A percentile compares a stretch with the other conserved stretches of the same genome.
Conservation (phyloP, 768 basidiomycete genomes). For the Astraeus odoratus region DNA sequence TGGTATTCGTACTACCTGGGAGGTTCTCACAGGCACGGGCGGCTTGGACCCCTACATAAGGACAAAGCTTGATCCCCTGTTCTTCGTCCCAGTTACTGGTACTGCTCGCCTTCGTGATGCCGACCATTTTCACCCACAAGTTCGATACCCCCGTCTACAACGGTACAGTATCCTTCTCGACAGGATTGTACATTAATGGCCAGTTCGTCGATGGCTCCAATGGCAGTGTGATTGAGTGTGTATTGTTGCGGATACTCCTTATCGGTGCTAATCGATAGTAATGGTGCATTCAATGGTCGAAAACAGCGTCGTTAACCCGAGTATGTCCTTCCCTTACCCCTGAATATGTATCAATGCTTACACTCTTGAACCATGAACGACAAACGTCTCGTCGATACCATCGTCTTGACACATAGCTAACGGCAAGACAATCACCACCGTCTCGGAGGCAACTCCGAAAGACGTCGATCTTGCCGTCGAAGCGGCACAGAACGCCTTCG, state of each 20-base stretch:
- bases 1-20: too few relatives aligned
- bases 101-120: conserved; percentile 18
- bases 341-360: too few relatives aligned
- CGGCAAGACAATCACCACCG: conserved; percentile 52
- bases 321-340: conserved; percentile 20
- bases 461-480: conserved; percentile 76
- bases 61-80: too few relatives aligned
- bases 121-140: conserved; percentile 32
- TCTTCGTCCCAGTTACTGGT: too few relatives aligned
- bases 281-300: background rate
- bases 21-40: too few relatives aligned
- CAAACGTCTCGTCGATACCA: background rate
- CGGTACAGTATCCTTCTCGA: conserved; percentile 42
- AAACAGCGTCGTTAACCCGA: conserved; percentile 55
- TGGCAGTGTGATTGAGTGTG: conserved; percentile 7
- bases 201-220: conserved; percentile 14
- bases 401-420: conserved; percentile 37
- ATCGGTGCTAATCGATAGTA: background rate
- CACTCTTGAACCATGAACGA: too few relatives aligned
- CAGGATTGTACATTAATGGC: conserved; percentile 66
- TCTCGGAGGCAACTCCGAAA: conserved; percentile 53
- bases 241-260: background rate
- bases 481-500: conserved; percentile 54
- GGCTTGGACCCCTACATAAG: too few relatives aligned
- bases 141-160: conserved; percentile 50